These are phyloP conservation scores for Leccinum griseonigrum DNA, from an alignment of 1,284 basidiomycete species.

Conservation along the genomic window DNA sequence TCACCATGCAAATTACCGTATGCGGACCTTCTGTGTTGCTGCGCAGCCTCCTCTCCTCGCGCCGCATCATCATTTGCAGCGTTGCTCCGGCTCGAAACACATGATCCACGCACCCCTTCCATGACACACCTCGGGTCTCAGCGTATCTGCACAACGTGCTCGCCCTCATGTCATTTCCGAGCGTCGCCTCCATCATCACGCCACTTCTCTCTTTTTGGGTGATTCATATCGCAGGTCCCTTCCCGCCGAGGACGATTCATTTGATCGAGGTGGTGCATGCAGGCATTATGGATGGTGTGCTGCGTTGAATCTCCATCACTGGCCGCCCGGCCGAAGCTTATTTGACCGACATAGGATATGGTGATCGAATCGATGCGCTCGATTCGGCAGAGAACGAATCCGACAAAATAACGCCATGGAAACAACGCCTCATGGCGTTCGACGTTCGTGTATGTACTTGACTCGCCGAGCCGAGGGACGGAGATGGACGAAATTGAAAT, in stretches of 20 bases:
- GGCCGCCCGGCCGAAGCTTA: slow-evolving; percentile 1
- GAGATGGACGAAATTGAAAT: slow-evolving; percentile 11
- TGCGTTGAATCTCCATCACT: slow-evolving; percentile 8
- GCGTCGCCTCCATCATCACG: slow-evolving; percentile 3
- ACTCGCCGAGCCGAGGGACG: slow-evolving; percentile 8
- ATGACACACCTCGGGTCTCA: slow-evolving; percentile 13
- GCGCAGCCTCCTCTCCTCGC: slow-evolving; percentile 24
- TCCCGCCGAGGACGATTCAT: slow-evolving; percentile 12
- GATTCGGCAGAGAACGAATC: slow-evolving; percentile 6
- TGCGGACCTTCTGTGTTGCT: slow-evolving; percentile 12
- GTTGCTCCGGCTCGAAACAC: slow-evolving; percentile 29
- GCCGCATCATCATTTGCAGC: slow-evolving; percentile 18
- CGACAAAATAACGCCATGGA: background rate
- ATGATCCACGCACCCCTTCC: slow-evolving; percentile 19
- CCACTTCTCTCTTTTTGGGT: background rate
- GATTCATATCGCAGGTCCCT: slow-evolving; percentile 6
- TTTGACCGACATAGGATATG: slow-evolving; percentile 6
- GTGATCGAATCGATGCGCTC: slow-evolving; percentile 4
- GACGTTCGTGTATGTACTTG: background rate
- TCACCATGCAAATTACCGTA: slow-evolving; percentile 8
- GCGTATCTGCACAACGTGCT: slow-evolving; percentile 14
- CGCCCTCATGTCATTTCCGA: slow-evolving; percentile 25
- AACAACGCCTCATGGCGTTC: slow-evolving; percentile 6
- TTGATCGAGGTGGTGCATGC: slow-evolving; percentile 10
- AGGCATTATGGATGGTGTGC: slow-evolving; percentile 4